phyloP scores from a whole-genome alignment of 768 basidiomycete genomes.

The Lactarius indigo region DNA sequence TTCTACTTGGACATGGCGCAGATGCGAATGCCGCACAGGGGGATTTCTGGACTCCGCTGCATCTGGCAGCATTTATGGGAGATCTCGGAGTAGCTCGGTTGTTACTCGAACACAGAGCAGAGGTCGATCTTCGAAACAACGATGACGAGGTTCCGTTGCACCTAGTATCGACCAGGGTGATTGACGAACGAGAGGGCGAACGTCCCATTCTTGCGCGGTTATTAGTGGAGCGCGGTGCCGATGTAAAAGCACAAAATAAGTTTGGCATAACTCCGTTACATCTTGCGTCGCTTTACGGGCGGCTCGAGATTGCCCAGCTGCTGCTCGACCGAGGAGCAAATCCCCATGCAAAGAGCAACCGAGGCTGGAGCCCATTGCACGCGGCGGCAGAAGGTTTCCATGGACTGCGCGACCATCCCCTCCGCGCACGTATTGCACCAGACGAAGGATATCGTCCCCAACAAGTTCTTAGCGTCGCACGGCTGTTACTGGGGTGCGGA shows the following conservation, averaged over 20 bases:
- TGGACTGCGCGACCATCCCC: too few relatives aligned
- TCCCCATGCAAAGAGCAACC: not conserved
- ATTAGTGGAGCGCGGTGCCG: not conserved
- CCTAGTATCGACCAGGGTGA: not conserved
- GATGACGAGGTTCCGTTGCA: not conserved
- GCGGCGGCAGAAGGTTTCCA: too few relatives aligned
- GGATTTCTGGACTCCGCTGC: not conserved
- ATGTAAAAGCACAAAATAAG: too few relatives aligned
- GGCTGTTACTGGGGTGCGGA: too few relatives aligned
- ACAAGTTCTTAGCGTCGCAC: too few relatives aligned
- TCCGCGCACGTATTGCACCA: too few relatives aligned
- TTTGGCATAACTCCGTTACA: too few relatives aligned
- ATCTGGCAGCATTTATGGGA: not conserved
- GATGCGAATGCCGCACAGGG: not conserved
- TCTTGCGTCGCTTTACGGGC: too few relatives aligned
- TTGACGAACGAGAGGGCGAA: not conserved
- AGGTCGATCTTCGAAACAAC: not conserved
- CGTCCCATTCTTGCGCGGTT: not conserved
- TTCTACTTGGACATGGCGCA: not conserved
- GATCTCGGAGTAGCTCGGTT: not conserved
- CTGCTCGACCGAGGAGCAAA: not conserved
- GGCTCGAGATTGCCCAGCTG: too few relatives aligned
- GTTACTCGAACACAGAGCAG: not conserved
- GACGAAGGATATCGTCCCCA: too few relatives aligned
- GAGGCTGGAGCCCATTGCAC: not conserved